Percentiles rank a stretch among this genome's conserved stretches.
These are phyloP conservation scores for Xylaria acuta DNA, from an alignment of 495 filamentous ascomycete species.

Conservation along the genomic window DNA sequence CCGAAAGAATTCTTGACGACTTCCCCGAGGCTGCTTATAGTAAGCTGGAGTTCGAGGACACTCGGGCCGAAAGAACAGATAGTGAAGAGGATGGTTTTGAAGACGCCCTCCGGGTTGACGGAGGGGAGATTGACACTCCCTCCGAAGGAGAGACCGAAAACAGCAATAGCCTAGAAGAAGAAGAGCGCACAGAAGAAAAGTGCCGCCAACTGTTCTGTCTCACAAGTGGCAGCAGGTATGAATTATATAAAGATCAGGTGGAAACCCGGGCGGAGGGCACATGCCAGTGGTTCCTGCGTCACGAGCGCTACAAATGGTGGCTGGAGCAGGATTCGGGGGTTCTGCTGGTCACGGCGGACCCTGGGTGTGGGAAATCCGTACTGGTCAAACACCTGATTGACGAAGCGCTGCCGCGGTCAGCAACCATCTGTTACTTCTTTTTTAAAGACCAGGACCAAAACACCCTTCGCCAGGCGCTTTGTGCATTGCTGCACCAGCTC, in stretches of 20 bases:
- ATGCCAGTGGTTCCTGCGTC: slow-evolving; percentile 51
- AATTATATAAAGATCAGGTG: slow-evolving; percentile 42
- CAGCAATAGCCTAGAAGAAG: background rate
- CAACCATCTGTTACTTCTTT: slow-evolving; percentile 57
- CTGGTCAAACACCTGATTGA: slow-evolving; percentile 54
- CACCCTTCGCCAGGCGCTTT: slow-evolving; percentile 45
- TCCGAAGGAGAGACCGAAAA: background rate
- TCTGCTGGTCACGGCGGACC: slow-evolving; percentile 60
- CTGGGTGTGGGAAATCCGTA: slow-evolving; percentile 63
- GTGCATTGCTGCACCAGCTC: slow-evolving; percentile 56
- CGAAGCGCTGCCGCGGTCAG: slow-evolving; percentile 29
- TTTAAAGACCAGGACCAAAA: slow-evolving; percentile 62
- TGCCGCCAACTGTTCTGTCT: background rate
- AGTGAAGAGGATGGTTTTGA: background rate
- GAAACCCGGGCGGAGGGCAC: slow-evolving; percentile 41
- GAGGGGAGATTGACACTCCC: background rate
- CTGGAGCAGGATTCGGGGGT: slow-evolving; percentile 23
- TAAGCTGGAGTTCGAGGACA: background rate
- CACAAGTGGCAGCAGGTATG: background rate
- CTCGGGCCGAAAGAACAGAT: background rate
- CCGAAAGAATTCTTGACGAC: background rate
- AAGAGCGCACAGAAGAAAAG: background rate
- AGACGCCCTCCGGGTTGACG: background rate
- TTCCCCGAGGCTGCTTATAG: background rate
- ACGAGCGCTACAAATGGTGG: slow-evolving; percentile 45